Conservation (phyloP, 2,329 filamentous ascomycete species). For the Venturia carpophila region DNA sequence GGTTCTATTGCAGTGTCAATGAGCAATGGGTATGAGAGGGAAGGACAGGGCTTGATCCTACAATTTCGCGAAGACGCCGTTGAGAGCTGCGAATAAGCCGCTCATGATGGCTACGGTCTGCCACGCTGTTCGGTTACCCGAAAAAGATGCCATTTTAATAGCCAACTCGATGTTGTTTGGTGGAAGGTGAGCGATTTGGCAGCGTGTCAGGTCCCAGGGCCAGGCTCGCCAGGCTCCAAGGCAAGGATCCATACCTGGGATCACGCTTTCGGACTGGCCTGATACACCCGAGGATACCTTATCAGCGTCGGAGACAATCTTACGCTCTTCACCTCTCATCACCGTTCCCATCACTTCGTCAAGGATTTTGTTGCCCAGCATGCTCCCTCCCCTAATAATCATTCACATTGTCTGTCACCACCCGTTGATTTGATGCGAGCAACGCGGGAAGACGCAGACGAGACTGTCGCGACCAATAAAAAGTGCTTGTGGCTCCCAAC, state of each 20-base stretch:
- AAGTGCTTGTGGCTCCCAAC: not conserved
- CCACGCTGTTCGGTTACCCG: conserved; percentile 29
- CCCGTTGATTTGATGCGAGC: not conserved
- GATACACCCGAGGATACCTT: no score
- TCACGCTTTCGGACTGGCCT: no score
- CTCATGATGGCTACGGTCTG: conserved; percentile 64
- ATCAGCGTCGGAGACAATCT: no score
- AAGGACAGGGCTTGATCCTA: not conserved
- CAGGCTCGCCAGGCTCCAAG: no score
- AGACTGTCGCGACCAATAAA: not conserved
- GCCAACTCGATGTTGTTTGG: not conserved
- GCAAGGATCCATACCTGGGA: no score
- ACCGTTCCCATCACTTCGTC: no score
- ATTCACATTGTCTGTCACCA: not conserved
- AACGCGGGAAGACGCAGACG: not conserved
- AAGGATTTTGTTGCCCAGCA: no score
- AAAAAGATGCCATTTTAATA: not conserved
- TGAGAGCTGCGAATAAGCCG: conserved; percentile 70
- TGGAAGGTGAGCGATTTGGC: not conserved
- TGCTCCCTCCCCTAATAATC: no score
- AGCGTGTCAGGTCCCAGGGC: no score
- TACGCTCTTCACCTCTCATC: no score
- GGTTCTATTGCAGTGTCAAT: conserved; percentile 38
- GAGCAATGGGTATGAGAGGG: not conserved
- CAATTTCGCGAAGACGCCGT: conserved; percentile 74